Evolutionary conservation across 495 filamentous ascomycete species (phyloP).

Genomic region (Filosporella fistucella): DNA sequence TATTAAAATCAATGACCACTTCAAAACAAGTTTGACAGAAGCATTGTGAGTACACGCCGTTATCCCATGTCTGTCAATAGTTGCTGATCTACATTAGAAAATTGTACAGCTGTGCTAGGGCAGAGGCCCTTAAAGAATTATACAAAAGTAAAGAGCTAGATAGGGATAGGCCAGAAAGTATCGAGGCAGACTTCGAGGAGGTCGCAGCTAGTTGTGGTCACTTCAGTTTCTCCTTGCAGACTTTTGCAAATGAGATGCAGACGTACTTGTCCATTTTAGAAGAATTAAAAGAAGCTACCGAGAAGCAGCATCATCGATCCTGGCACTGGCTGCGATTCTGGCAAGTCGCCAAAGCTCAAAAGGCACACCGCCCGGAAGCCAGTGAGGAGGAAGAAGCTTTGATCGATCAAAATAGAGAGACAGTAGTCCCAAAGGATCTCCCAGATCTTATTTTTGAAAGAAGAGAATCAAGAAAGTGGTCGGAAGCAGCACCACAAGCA

Average conservation of each 20-base stretch:
- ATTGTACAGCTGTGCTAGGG: conserved; percentile 69
- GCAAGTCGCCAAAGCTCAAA: conserved; percentile 32
- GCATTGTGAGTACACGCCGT: conserved; percentile 45
- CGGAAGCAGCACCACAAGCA: conserved; percentile 29
- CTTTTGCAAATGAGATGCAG: conserved; percentile 86
- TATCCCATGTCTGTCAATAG: background rate
- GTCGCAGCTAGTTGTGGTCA: conserved; percentile 94
- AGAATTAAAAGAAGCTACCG: conserved; percentile 65
- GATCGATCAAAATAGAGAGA: conserved; percentile 26
- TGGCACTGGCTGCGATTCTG: conserved; percentile 92
- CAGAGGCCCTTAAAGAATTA: conserved; percentile 67
- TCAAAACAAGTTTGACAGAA: conserved; percentile 69
- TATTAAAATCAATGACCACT: conserved; percentile 73
- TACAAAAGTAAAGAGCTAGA: conserved; percentile 73
- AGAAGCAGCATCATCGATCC: conserved; percentile 49
- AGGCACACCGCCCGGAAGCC: background rate
- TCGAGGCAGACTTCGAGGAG: conserved; percentile 94
- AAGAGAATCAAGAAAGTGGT: conserved; percentile 38
- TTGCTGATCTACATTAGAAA: conserved; percentile 24
- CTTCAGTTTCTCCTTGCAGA: conserved; percentile 83
- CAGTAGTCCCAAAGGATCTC: conserved; percentile 37
- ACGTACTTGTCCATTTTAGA: conserved; percentile 78
- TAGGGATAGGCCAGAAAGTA: conserved; percentile 55
- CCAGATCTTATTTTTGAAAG: conserved; percentile 39
- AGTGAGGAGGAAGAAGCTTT: conserved; percentile 22